phyloP scores from a whole-genome alignment of 441 rosid genomes.

The Syzygium syzygioides region DNA sequence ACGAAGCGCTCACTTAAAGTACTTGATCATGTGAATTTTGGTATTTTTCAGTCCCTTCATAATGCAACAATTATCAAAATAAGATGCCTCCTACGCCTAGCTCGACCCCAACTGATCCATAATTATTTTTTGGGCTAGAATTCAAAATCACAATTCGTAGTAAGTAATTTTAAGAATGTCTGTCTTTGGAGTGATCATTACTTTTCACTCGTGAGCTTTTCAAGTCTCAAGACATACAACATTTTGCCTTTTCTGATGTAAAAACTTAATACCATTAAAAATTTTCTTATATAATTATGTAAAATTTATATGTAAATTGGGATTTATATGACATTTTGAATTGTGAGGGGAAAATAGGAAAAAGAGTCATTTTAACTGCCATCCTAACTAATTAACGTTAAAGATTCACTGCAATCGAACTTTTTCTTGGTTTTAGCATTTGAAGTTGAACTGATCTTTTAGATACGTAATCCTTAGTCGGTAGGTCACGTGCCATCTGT shows the following conservation, averaged over 20 bases:
- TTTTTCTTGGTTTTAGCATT: neutral
- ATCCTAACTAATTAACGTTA: neutral
- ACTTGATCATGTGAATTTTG: neutral
- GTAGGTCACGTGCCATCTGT: constrained; percentile 1
- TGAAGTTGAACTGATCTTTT: neutral
- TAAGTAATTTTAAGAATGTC: neutral
- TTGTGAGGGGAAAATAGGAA: neutral
- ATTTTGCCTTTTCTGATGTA: neutral
- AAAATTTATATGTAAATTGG: neutral
- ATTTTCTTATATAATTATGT: neutral
- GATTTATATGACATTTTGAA: neutral
- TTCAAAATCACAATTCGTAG: fast-evolving
- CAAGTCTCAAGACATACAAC: neutral
- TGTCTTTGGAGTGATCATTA: neutral
- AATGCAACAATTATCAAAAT: neutral
- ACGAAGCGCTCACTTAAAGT: neutral
- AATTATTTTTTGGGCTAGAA: neutral
- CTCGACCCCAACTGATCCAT: neutral
- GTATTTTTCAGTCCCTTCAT: neutral
- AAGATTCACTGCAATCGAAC: neutral
- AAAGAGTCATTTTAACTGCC: neutral
- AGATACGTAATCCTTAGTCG: neutral
- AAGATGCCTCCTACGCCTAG: neutral
- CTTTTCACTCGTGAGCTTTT: neutral
- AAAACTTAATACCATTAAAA: neutral